Evolutionary conservation across 192 early-diverging fungal genomes (phyloP).

Genomic region (Entomortierella beljakovae): DNA sequence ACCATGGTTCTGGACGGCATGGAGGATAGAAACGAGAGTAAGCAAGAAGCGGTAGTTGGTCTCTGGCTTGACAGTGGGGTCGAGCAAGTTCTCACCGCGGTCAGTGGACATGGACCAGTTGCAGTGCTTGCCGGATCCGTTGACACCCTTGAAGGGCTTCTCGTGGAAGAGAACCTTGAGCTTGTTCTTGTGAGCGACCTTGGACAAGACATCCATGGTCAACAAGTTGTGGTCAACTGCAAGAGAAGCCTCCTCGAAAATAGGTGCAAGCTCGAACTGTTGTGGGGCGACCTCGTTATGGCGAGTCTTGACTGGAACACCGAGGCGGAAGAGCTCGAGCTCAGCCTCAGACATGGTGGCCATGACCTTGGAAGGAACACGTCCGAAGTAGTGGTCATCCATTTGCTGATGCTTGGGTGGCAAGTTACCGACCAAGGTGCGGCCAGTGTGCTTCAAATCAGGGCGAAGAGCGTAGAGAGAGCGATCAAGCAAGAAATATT

Average conservation of each 20-base stretch:
- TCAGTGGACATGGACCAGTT: constrained; percentile 98
- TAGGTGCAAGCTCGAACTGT: constrained; percentile 98
- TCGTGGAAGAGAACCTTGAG: constrained; percentile 99
- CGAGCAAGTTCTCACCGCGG: constrained; percentile 96
- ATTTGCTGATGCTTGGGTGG: constrained; percentile 99
- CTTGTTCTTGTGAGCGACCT: constrained; percentile 97
- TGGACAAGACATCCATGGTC: constrained; percentile 97
- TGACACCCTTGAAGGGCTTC: constrained; percentile 99
- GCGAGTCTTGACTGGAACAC: constrained; percentile 99
- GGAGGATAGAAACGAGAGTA: constrained; percentile 91
- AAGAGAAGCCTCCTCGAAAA: constrained; percentile 95
- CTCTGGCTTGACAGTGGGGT: constrained; percentile 96
- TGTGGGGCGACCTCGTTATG: constrained; percentile 99
- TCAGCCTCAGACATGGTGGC: constrained; percentile 94
- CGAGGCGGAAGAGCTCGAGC: constrained; percentile 92
- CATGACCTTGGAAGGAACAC: constrained; percentile 93
- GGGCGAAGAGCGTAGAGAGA: constrained; percentile 92
- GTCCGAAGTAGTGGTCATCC: constrained; percentile 99
- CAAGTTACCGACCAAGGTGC: constrained; percentile 92
- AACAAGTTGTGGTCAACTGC: constrained; percentile 99
- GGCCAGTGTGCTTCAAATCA: constrained; percentile 96
- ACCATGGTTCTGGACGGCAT: constrained; percentile 93
- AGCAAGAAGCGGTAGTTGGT: constrained; percentile 99
- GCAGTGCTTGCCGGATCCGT: constrained; percentile 99
- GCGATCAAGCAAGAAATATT: constrained; percentile 99